phyloP scores from a whole-genome alignment of 495 filamentous ascomycete species.

The Daldinia decipiens region DNA sequence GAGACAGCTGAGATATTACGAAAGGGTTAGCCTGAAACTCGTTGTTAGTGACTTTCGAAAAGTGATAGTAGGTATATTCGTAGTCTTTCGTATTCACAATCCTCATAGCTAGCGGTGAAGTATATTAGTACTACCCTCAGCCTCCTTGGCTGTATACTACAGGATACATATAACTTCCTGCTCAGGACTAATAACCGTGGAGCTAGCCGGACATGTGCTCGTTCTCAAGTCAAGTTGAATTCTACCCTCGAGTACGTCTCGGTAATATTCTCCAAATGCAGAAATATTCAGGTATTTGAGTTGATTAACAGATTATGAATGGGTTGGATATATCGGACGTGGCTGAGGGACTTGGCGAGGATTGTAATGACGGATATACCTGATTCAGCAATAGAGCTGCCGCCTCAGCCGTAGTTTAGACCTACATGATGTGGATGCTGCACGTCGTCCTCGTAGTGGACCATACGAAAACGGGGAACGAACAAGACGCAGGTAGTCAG shows the following conservation, averaged over 20 bases:
- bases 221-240: neutral
- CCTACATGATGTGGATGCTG: slow-evolving; percentile 22
- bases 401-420: slow-evolving; percentile 34
- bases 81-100: neutral
- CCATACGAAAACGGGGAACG: slow-evolving; percentile 17
- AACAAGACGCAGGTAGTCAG: slow-evolving; percentile 14
- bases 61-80: neutral
- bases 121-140: neutral
- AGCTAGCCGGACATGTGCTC: neutral
- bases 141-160: neutral
- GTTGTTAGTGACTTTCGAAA: too few relatives aligned
- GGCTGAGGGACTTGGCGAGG: slow-evolving; percentile 37
- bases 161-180: neutral
- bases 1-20: too few relatives aligned
- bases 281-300: neutral
- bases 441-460: slow-evolving; percentile 11
- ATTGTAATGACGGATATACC: slow-evolving; percentile 15
- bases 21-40: too few relatives aligned
- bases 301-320: neutral
- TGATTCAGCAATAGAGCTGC: slow-evolving; percentile 31
- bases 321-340: slow-evolving; percentile 15
- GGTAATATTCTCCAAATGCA: neutral
- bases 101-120: neutral
- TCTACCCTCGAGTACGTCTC: neutral
- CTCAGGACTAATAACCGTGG: neutral